Percentiles rank a stretch among this genome's conserved stretches.
Evolutionary conservation across 1,284 basidiomycete species (phyloP).

Genomic region (Agroathelia rolfsii): DNA sequence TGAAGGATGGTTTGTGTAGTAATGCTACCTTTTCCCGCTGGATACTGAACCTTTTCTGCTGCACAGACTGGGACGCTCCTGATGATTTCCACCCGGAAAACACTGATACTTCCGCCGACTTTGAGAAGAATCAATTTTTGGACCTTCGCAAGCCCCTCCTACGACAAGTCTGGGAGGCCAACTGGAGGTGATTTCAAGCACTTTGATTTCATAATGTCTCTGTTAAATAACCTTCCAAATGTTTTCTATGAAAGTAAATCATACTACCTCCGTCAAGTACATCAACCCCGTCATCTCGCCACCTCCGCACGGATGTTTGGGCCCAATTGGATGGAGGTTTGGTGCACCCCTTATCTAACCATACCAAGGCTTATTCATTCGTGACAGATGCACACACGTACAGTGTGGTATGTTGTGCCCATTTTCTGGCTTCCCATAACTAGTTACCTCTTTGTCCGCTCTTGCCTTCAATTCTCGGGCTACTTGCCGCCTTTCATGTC

Average conservation of each 20-base stretch:
- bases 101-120: slow-evolving; percentile 72
- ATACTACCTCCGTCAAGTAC: slow-evolving; percentile 94
- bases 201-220: not conserved
- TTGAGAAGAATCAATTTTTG: slow-evolving; percentile 85
- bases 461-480: slow-evolving; percentile 72
- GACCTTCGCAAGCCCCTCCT: slow-evolving; percentile 85
- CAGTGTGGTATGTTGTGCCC: slow-evolving; percentile 93
- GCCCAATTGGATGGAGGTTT: slow-evolving; percentile 71
- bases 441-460: slow-evolving; percentile 71
- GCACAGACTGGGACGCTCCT: slow-evolving; percentile 72
- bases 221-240: slow-evolving; percentile 5
- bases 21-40: slow-evolving; percentile 1
- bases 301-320: slow-evolving; percentile 87
- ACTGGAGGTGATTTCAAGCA: slow-evolving; percentile 51
- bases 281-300: slow-evolving; percentile 87
- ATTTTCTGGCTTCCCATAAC: slow-evolving; percentile 89
- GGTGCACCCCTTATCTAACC: slow-evolving; percentile 10
- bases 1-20: slow-evolving; percentile 61
- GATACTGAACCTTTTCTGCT: slow-evolving; percentile 1
- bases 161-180: slow-evolving; percentile 74
- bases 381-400: slow-evolving; percentile 69
- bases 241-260: slow-evolving; percentile 76
- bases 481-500: slow-evolving; percentile 46
- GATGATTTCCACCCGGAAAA: slow-evolving; percentile 87
- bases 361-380: slow-evolving; percentile 4